Percentiles rank a stretch among this genome's conserved stretches.
Evolutionary conservation across 768 basidiomycete species (phyloP).

Genomic region (Leccinum fibrillosum): DNA sequence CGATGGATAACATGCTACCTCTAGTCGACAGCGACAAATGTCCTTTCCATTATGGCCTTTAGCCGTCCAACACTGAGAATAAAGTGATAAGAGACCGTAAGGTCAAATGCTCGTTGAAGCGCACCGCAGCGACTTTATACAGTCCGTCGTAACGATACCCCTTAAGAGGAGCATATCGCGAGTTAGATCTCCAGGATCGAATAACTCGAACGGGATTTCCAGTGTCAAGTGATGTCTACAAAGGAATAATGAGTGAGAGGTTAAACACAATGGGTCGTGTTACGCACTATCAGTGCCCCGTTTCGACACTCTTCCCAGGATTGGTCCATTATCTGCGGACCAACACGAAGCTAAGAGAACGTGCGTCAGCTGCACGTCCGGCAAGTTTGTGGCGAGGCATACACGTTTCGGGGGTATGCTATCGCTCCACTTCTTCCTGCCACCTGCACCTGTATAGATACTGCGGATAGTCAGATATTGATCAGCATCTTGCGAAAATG

Average conservation of each 20-base stretch:
- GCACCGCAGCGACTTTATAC: constrained; percentile 24
- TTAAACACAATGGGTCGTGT: not conserved
- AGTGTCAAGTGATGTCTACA: constrained; percentile 21
- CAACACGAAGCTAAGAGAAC: constrained; percentile 11
- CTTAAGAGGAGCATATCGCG: constrained; percentile 23
- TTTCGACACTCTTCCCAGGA: constrained; percentile 16
- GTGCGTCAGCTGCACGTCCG: not conserved
- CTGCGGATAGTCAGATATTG: constrained; percentile 10
- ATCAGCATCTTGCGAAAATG: not conserved
- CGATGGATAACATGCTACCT: constrained; percentile 8
- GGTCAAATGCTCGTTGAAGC: not conserved
- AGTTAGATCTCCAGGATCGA: constrained; percentile 18
- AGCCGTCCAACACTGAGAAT: constrained; percentile 20
- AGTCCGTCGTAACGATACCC: constrained; percentile 34
- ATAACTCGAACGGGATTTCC: constrained; percentile 25
- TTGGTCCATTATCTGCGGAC: constrained; percentile 24
- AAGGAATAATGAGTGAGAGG: not conserved
- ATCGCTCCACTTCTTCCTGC: constrained; percentile 11
- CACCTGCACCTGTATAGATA: constrained; percentile 30
- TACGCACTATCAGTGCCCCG: constrained; percentile 18
- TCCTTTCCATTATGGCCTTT: constrained; percentile 10
- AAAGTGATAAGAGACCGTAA: not conserved
- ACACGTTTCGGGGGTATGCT: constrained; percentile 19
- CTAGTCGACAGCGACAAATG: constrained; percentile 27
- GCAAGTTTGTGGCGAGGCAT: constrained; percentile 2